Conservation (phyloP, 768 basidiomycete genomes). For the Lentinus tigrinus region DNA sequence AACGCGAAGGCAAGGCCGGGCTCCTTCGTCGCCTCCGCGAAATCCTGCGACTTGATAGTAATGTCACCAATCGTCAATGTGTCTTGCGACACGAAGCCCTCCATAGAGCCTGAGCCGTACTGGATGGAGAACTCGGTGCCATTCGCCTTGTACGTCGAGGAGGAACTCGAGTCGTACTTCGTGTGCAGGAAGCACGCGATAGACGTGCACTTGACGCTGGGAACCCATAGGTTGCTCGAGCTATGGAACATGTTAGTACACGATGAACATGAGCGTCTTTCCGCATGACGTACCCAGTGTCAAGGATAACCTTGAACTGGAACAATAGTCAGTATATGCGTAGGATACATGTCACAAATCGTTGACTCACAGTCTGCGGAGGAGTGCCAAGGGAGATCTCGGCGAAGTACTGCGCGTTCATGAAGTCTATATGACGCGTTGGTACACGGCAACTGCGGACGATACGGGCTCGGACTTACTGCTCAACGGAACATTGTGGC, state of each 20-base stretch:
- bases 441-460: not conserved
- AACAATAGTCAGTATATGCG: slow-evolving; percentile 4
- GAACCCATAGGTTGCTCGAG: slow-evolving; percentile 94
- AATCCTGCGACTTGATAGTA: slow-evolving; percentile 70
- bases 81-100: slow-evolving; percentile 92
- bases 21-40: slow-evolving; percentile 94
- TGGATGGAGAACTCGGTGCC: slow-evolving; percentile 87
- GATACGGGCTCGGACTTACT: slow-evolving; percentile 51
- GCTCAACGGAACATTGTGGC: slow-evolving; percentile 84
- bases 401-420: slow-evolving; percentile 97
- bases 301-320: slow-evolving; percentile 92
- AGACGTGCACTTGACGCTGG: slow-evolving; percentile 74
- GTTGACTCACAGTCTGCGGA: slow-evolving; percentile 64
- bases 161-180: slow-evolving; percentile 82
- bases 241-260: slow-evolving; percentile 34
- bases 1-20: slow-evolving; percentile 98
- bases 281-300: slow-evolving; percentile 68
- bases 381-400: slow-evolving; percentile 84
- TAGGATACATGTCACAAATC: not conserved
- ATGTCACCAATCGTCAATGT: slow-evolving; percentile 80
- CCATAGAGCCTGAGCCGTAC: slow-evolving; percentile 96
- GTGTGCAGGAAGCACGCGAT: slow-evolving; percentile 93
- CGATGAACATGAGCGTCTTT: not conserved
- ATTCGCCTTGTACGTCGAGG: slow-evolving; percentile 87
- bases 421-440: slow-evolving; percentile 64